Percentiles rank a stretch among this genome's conserved stretches.
Conservation (phyloP, 495 filamentous ascomycete genomes). For the Penicillium atrosanguineum region DNA sequence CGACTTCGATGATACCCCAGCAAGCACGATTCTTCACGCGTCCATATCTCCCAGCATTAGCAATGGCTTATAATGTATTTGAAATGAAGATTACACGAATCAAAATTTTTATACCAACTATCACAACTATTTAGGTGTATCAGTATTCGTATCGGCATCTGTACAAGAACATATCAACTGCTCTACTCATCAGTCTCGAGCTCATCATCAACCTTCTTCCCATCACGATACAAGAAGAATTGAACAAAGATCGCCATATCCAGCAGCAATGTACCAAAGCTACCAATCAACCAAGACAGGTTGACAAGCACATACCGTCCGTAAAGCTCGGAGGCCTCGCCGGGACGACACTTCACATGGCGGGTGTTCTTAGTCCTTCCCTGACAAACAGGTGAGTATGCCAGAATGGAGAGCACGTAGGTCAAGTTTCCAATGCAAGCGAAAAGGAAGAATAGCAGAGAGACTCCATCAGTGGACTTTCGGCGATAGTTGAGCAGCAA, state of each 20-base stretch:
- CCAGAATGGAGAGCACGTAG: slow-evolving; percentile 88
- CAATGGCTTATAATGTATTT: neutral
- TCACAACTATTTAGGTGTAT: neutral
- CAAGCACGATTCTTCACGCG: no score
- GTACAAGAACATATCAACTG: neutral
- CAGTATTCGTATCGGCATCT: neutral
- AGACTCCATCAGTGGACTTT: slow-evolving; percentile 87
- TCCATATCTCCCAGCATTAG: neutral
- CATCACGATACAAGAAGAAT: slow-evolving; percentile 76
- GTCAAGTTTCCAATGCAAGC: slow-evolving; percentile 92
- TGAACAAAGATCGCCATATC: slow-evolving; percentile 87
- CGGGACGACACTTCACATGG: slow-evolving; percentile 42
- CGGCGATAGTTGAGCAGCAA: slow-evolving; percentile 84
- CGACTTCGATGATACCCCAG: no score
- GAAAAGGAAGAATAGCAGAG: slow-evolving; percentile 92
- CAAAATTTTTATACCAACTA: neutral
- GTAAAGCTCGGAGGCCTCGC: slow-evolving; percentile 62
- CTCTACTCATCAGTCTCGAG: slow-evolving; percentile 6
- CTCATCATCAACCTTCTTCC: slow-evolving; percentile 19
- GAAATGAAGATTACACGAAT: neutral
- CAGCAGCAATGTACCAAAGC: slow-evolving; percentile 78
- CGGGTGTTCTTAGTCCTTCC: slow-evolving; percentile 12
- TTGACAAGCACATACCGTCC: slow-evolving; percentile 82
- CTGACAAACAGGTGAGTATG: slow-evolving; percentile 66
- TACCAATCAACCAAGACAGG: slow-evolving; percentile 83